These are phyloP conservation scores for Dioscorea cayenensis DNA, from an alignment of 116 monocot genomes.

Conservation along the genomic window DNA sequence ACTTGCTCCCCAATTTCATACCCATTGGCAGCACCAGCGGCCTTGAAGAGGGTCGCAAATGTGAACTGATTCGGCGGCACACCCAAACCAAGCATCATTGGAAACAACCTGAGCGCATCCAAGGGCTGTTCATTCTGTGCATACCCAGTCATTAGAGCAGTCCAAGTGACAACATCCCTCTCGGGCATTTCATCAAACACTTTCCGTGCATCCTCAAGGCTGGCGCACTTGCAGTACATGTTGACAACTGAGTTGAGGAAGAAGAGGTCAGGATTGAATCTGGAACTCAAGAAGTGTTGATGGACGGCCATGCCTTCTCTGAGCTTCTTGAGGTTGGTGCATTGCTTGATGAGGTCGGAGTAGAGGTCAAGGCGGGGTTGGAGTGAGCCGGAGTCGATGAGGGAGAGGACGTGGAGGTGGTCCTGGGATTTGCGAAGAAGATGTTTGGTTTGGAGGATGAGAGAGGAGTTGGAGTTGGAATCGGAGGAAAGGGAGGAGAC, in stretches of 20 bases:
- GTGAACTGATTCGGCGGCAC: constrained; percentile 26
- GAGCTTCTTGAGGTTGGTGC: constrained; percentile 9
- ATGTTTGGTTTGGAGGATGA: constrained; percentile 4
- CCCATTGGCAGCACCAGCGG: constrained; percentile 9
- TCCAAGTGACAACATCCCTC: constrained; percentile 29
- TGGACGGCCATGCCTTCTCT: constrained; percentile 14
- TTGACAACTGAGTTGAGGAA: constrained; percentile 20
- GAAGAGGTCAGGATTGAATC: constrained; percentile 14
- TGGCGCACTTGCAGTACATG: constrained; percentile 30
- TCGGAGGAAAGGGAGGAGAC: neutral
- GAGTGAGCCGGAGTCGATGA: constrained; percentile 1
- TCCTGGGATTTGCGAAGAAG: neutral
- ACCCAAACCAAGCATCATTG: constrained; percentile 9
- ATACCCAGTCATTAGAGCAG: constrained; percentile 24
- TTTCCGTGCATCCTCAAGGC: constrained; percentile 19
- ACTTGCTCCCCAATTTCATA: constrained; percentile 10
- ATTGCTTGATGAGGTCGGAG: constrained; percentile 20
- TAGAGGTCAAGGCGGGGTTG: constrained; percentile 16
- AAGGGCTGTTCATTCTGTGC: constrained; percentile 12
- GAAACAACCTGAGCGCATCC: constrained; percentile 19
- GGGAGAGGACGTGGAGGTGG: constrained; percentile 1
- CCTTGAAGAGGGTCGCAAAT: constrained; percentile 30
- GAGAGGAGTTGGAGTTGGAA: neutral
- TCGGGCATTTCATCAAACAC: constrained; percentile 24
- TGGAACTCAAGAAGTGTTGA: constrained; percentile 18